phyloP scores from a whole-genome alignment of 306 rosid species.

The Quercus berberidifolia region DNA sequence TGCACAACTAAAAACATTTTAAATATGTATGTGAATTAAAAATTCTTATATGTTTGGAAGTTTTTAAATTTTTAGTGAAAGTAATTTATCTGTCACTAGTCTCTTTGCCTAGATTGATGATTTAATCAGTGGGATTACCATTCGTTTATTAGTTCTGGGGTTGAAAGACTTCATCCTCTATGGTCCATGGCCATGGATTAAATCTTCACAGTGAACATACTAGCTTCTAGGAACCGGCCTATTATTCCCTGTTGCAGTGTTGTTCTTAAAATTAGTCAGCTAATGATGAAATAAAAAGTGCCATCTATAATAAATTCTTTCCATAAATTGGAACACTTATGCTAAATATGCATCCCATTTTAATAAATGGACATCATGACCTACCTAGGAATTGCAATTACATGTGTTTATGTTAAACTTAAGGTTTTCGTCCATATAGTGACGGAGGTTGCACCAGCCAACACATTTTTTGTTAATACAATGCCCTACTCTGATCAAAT shows the following conservation, averaged over 20 bases:
- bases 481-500: neutral
- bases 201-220: neutral
- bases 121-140: neutral
- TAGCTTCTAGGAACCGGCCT: neutral
- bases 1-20: neutral
- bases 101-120: neutral
- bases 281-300: neutral
- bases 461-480: neutral
- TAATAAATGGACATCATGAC: neutral
- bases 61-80: neutral
- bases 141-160: neutral
- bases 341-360: neutral
- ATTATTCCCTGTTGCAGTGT: neutral
- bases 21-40: neutral
- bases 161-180: neutral
- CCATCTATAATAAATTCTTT: neutral
- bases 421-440: neutral
- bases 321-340: neutral
- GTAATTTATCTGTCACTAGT: neutral
- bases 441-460: neutral
- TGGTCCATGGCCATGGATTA: neutral
- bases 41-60: neutral
- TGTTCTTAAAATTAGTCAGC: neutral
- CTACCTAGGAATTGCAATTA: neutral
- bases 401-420: neutral